These are phyloP conservation scores for Hypoxylon sp. DNA, from an alignment of 2,329 filamentous ascomycete species.

Conservation along the genomic window DNA sequence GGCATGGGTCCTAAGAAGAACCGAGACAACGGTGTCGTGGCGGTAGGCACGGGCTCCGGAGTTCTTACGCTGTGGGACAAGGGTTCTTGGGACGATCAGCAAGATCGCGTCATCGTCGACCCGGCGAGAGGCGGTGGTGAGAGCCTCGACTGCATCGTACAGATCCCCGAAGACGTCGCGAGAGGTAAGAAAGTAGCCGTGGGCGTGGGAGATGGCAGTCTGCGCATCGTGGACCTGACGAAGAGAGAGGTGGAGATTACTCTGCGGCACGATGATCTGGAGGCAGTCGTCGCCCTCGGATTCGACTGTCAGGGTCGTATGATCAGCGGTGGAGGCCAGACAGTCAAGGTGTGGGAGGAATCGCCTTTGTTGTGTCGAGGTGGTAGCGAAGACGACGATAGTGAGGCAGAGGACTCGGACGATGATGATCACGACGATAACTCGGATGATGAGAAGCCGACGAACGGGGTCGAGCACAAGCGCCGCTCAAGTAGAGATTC, in stretches of 20 bases:
- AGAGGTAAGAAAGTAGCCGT: slow-evolving; percentile 80
- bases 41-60: slow-evolving; percentile 80
- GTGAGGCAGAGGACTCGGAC: slow-evolving; percentile 58
- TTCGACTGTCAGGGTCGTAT: slow-evolving; percentile 89
- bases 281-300: slow-evolving; percentile 82
- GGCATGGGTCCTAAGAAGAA: slow-evolving; percentile 77
- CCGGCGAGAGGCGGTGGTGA: slow-evolving; percentile 73
- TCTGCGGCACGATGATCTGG: slow-evolving; percentile 84
- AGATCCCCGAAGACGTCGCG: slow-evolving; percentile 77
- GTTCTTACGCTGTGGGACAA: slow-evolving; percentile 94
- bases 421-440: slow-evolving; percentile 59
- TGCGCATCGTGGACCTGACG: slow-evolving; percentile 82
- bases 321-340: slow-evolving; percentile 87
- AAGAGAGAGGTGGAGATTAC: slow-evolving; percentile 77
- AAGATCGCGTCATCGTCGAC: slow-evolving; percentile 86
- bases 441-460: slow-evolving; percentile 62
- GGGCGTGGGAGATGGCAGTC: slow-evolving; percentile 82
- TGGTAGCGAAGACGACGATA: slow-evolving; percentile 61
- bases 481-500: slow-evolving; percentile 55
- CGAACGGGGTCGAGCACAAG: slow-evolving; percentile 55
- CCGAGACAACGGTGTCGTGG: slow-evolving; percentile 78
- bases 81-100: slow-evolving; percentile 94
- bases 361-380: slow-evolving; percentile 65
- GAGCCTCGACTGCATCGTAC: slow-evolving; percentile 80
- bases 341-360: slow-evolving; percentile 91